These are phyloP conservation scores for Calonectria multiphialidica DNA, from an alignment of 2,329 filamentous ascomycete genomes.

Conservation along the genomic window DNA sequence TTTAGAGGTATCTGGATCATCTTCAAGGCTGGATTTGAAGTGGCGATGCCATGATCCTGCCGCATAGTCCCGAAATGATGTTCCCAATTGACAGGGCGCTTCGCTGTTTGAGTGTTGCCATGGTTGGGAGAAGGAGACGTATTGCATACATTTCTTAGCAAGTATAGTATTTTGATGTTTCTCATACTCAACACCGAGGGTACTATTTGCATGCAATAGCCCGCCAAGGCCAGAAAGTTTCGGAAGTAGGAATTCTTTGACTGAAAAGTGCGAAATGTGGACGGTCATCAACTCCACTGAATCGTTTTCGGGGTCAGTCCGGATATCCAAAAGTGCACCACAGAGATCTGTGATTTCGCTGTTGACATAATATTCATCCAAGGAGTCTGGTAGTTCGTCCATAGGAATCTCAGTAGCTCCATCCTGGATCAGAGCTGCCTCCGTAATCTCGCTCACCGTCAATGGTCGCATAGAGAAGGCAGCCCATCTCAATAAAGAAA, in stretches of 20 bases:
- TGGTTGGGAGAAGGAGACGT: neutral
- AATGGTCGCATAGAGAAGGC: constrained; percentile 40
- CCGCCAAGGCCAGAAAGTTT: neutral
- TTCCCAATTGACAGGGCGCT: neutral
- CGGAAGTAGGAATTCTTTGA: neutral
- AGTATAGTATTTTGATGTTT: neutral
- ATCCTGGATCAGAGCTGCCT: neutral
- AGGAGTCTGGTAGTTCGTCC: neutral
- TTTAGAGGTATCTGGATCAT: neutral
- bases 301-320: neutral
- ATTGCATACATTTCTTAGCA: neutral
- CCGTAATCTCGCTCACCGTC: neutral
- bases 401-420: neutral
- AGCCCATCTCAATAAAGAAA: constrained; percentile 46
- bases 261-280: neutral
- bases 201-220: neutral
- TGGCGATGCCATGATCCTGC: constrained; percentile 1
- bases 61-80: neutral
- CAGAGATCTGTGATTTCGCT: neutral
- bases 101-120: neutral
- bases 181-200: neutral
- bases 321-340: neutral
- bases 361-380: constrained; percentile 4
- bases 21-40: neutral
- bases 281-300: neutral